Conservation (phyloP, 495 filamentous ascomycete genomes). For the Patellaria atrata region DNA sequence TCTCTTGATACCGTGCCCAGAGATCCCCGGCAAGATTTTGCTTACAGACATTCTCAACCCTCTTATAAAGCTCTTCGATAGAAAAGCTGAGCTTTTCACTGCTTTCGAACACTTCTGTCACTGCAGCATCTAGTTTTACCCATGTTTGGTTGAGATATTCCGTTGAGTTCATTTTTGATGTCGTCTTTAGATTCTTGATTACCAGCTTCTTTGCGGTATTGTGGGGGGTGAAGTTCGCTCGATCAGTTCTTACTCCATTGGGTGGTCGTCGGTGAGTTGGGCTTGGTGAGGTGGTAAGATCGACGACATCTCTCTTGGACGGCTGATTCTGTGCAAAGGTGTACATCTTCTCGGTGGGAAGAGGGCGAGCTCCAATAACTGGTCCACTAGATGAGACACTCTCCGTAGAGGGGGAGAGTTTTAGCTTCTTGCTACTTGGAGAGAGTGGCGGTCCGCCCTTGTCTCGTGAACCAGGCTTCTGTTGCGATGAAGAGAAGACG, state of each 20-base stretch:
- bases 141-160: constrained; percentile 61
- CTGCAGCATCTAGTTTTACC: constrained; percentile 54
- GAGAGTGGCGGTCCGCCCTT: constrained; percentile 4
- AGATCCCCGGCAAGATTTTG: constrained; percentile 53
- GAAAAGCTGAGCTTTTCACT: constrained; percentile 48
- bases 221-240: constrained; percentile 36
- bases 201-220: constrained; percentile 64
- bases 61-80: constrained; percentile 76
- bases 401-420: constrained; percentile 5
- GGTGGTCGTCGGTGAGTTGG: constrained; percentile 2
- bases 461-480: constrained; percentile 6
- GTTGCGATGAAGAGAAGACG: constrained; percentile 13
- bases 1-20: constrained; percentile 42
- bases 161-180: constrained; percentile 41
- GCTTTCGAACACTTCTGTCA: constrained; percentile 55
- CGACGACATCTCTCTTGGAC: constrained; percentile 5
- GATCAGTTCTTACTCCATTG: constrained; percentile 8
- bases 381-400: not conserved
- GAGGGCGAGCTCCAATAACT: constrained; percentile 5
- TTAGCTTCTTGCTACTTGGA: constrained; percentile 16
- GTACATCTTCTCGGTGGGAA: constrained; percentile 10
- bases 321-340: constrained; percentile 1
- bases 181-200: constrained; percentile 68
- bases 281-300: constrained; percentile 8
- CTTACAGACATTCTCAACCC: constrained; percentile 78